Evolutionary conservation across 2,329 filamentous ascomycete species (phyloP), one percentile per base, ranked within the genome.

Genomic region (Neofusicoccum ribis): DNA sequence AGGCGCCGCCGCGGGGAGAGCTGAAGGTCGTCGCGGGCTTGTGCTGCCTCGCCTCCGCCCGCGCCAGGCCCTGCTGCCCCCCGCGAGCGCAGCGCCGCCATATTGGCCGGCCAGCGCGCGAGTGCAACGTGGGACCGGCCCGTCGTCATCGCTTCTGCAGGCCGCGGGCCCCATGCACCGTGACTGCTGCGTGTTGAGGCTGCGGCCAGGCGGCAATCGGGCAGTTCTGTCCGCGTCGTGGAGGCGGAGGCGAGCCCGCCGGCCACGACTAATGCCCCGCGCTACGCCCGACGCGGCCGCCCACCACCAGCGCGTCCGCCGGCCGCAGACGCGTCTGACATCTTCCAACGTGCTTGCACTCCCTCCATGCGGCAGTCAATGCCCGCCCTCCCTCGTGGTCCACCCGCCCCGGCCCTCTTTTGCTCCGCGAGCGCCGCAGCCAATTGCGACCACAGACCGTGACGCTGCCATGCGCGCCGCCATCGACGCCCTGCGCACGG

Each of bases 401-500:
- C 43, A 15, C 54, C 9, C n/a, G n/a, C 41, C 41, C 31, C 49
- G 50, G 49, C 64, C 64, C 60, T 46, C 66, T 56, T 27, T 51
- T 36, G 69, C 73, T 75, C 67, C 14, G 41, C 27, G 12, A 15
- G 9, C 56, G 20, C 37, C 54, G 17, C 46, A 39, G 60, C 60
- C 54, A 31, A 64, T 15, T 15, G 34, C 47, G 61, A 41, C 59
- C 44, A 37, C 54, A 66, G 64, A 56, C 50, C 44, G 64, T 41
- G 41, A 54, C 51, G 34, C 61, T 50, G 47, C 41, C 50, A 23
- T 67, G 49, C 41, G 37, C 67, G 72, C 75, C 70, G 73, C 76
- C 70, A 70, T 79, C 68, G 73, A 75, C 63, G 70, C 72, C 37
- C 69, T 79, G 67, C 70, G 76, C 68, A 68, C 71, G 69, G 76